Base-by-base conservation (phyloP, 306 rosid species). In the Comarum palustre region DNA sequence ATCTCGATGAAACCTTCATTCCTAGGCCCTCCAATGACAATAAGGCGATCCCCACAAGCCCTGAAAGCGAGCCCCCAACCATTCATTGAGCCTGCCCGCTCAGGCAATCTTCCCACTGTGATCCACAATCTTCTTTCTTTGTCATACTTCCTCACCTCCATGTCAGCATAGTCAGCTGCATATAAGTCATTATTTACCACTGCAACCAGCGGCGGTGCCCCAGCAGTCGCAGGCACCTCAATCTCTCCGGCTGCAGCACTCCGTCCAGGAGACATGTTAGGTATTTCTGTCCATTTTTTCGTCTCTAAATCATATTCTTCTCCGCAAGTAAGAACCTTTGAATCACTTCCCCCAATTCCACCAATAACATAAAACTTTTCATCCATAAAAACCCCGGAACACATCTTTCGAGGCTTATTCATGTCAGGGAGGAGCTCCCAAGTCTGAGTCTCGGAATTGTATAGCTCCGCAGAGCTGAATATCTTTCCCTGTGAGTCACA, bases 21-120 rank as follows among this genome's bases (percentile, higher is more conserved):
- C 84, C 92, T 86, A 11, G 93, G 96, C 68, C 97, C 98, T 19
- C 97, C 96, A 19, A 93, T 90, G 46, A 93, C 97, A 70, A 93
- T 89, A 14, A 93, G 98, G 83, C 77, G 78, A 36, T 87, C 83
- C 39, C 98, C 98, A 55, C 98, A 93, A 12, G 98, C 98, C 75
- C 93, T 84, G 43, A 93, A 93, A 3, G 98, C 98, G 58, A 93
- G 93, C 17, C 98, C 98, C 98, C 98, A 93, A 41, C 98, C 98
- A 64, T 93, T 91, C 87, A 91, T 86, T 2, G 98, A 93, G 41
- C 60, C 83, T 0, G 84, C 93, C n/a, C 85, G 82, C 68, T 89
- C 98, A 0, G 98, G 98, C 79, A 93, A 80, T 60, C 96, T 81
- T 71, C 98, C 98, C 20, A 90, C 86, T 0, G 85, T 87, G 46